Conservation (phyloP, 805 yeast genomes). For the Pichia thaimueangensis region DNA sequence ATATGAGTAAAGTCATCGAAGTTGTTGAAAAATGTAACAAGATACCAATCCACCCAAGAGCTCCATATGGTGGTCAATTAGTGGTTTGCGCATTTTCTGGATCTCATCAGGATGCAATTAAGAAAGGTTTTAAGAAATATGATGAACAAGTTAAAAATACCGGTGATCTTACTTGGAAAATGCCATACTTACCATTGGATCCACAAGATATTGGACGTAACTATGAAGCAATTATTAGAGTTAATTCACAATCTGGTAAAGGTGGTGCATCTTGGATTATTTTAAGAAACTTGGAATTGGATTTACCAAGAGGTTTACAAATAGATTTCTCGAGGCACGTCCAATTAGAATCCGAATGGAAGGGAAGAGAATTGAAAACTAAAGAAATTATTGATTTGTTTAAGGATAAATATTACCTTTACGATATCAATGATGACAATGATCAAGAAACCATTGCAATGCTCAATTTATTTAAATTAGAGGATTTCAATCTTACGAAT, state of each 20-base stretch:
- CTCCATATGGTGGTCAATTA: slow-evolving; percentile 78
- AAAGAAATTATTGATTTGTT: slow-evolving; percentile 61
- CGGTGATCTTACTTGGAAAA: slow-evolving; percentile 47
- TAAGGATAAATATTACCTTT: slow-evolving; percentile 44
- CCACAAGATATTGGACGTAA: slow-evolving; percentile 82
- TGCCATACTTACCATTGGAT: slow-evolving; percentile 80
- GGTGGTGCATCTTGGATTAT: slow-evolving; percentile 91
- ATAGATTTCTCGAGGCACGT: slow-evolving; percentile 68
- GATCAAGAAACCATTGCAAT: slow-evolving; percentile 14
- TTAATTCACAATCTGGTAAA: slow-evolving; percentile 82
- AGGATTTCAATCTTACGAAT: slow-evolving; percentile 24
- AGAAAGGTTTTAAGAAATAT: slow-evolving; percentile 63
- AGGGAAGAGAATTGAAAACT: slow-evolving; percentile 65
- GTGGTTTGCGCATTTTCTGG: slow-evolving; percentile 83
- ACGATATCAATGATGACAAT: slow-evolving; percentile 22
- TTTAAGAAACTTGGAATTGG: slow-evolving; percentile 66
- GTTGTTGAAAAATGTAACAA: slow-evolving; percentile 75
- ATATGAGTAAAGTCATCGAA: slow-evolving; percentile 59
- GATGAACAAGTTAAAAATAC: slow-evolving; percentile 31
- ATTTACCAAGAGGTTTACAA: slow-evolving; percentile 76
- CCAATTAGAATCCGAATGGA: slow-evolving; percentile 59
- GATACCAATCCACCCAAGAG: slow-evolving; percentile 70
- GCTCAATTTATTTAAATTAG: slow-evolving; percentile 20
- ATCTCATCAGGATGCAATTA: slow-evolving; percentile 85
- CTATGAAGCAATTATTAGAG: slow-evolving; percentile 89